phyloP scores from a whole-genome alignment of 129 eudicot genomes.

The Erigeron canadensis region DNA sequence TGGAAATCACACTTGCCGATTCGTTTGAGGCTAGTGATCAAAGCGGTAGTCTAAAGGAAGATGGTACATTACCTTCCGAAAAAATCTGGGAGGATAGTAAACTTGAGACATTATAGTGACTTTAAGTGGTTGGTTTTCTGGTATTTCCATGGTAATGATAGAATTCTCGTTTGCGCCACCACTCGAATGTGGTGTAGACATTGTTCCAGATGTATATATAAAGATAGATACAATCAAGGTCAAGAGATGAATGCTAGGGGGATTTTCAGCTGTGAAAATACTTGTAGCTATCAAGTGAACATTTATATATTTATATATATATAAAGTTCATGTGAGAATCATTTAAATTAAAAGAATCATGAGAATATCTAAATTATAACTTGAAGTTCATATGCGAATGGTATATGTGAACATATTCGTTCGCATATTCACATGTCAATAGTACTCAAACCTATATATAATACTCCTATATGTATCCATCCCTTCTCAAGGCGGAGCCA shows the following conservation, averaged over 20 bases:
- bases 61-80: slow-evolving; percentile 13
- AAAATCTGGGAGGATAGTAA: slow-evolving; percentile 22
- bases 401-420: no score
- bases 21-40: no score
- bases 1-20: no score
- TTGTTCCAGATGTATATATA: slow-evolving; percentile 4
- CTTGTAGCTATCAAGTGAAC: neutral
- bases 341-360: no score
- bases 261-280: neutral
- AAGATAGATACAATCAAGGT: neutral
- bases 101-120: neutral
- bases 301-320: neutral
- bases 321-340: no score
- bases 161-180: slow-evolving; percentile 8
- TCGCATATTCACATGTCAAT: no score
- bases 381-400: no score
- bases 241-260: neutral
- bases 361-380: no score
- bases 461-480: no score
- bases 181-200: slow-evolving; percentile 19
- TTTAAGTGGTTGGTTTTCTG: slow-evolving; percentile 11
- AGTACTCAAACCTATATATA: no score
- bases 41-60: neutral
- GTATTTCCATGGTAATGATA: slow-evolving; percentile 12
- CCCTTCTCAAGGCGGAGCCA: no score